Base-by-base conservation (phyloP, 2,329 filamentous ascomycete genomes). In the Aspergillus eucalypticola region DNA sequence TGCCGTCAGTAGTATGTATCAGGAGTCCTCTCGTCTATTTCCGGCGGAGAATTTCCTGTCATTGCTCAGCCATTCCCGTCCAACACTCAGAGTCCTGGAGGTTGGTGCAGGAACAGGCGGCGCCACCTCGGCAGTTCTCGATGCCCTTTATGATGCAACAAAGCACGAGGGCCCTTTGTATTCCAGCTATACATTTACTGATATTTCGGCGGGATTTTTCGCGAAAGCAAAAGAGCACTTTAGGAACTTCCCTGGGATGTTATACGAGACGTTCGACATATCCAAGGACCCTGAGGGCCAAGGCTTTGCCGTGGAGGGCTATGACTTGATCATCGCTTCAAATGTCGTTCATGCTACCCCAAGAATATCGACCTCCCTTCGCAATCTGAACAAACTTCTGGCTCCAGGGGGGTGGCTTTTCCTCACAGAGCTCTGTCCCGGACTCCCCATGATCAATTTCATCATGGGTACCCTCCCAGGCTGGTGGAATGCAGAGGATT, bases 351-450 rank as follows among this genome's bases (percentile, higher is more conserved):
- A 69, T 46, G 68, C 64, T 2, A 70, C 68, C 1, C 50, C 62
- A 2, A 19, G 15, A 2, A 50, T 60, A 3, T 44, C 51, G 3
- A 10, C 54, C 4, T 48, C 60, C 2, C 60, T 62, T 21, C 11
- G 5, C 0, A 67, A 74, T 58, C 62, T 75, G 0, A 64, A 65
- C 3, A 60, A 59, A 5, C 62, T 76, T 10, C 66, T 77, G 1
- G 63, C 63, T 21, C 78, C 82, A 0, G 80, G 77, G 1, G 83
- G 82, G 0, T 76, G 78, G 39, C 67, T 85, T 0, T 39, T 84
- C 1, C 49, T 83, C 0, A 59, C 78, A 5, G 82, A 85, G 60
- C 62, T 78, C 2, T 73, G 68, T 2, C 56, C 62, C 2, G 46
- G 23, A 3, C 60, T 54, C 15, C 49, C 49, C 13, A 54, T 25